These are phyloP conservation scores for Berberis vulgaris DNA, from an alignment of 164 flowering plant genomes.

Conservation along the genomic window DNA sequence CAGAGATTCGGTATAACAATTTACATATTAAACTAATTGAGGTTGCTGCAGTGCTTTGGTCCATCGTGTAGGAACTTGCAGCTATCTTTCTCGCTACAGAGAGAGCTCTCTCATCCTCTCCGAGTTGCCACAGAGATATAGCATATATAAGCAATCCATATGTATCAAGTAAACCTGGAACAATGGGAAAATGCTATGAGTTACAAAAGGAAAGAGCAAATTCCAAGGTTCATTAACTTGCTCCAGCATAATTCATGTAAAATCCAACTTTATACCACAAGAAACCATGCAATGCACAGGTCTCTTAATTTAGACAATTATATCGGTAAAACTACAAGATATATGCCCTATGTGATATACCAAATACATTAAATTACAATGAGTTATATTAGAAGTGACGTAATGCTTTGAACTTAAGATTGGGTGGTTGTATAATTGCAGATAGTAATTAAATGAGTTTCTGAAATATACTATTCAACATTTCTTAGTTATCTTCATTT, in stretches of 20 bases:
- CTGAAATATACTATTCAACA: no score
- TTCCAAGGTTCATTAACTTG: neutral
- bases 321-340: no score
- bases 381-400: no score
- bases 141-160: conserved; percentile 75
- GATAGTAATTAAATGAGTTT: no score
- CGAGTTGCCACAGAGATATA: conserved; percentile 63
- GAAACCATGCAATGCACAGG: no score
- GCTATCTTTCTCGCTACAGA: conserved; percentile 46
- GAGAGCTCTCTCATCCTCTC: conserved; percentile 54
- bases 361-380: no score
- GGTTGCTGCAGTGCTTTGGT: conserved; percentile 28
- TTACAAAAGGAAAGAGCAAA: neutral
- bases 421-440: no score
- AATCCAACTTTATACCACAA: no score
- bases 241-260: neutral
- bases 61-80: conserved; percentile 38
- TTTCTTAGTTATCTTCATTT: no score
- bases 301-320: no score
- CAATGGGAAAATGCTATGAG: conserved; percentile 3
- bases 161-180: conserved; percentile 62
- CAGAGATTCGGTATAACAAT: conserved; percentile 57
- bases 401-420: no score
- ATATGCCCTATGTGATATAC: no score
- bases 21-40: conserved; percentile 56